Evolutionary conservation across 345 rosid species (phyloP).

Genomic region (Diplotaxis tenuifolia): DNA sequence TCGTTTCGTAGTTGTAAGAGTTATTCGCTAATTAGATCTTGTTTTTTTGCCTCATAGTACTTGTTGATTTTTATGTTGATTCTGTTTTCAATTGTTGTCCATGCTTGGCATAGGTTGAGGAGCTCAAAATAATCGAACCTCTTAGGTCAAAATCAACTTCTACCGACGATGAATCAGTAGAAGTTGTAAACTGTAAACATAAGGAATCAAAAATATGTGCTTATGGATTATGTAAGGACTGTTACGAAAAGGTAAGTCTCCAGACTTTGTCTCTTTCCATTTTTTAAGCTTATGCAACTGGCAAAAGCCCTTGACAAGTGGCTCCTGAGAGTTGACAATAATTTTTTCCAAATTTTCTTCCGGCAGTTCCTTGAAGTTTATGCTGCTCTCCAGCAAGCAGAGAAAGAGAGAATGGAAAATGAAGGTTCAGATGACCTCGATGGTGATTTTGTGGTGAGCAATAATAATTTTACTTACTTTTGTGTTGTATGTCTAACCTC

Average conservation of each 20-base stretch:
- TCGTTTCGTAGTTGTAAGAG: not conserved
- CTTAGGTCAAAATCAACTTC: too few species aligned
- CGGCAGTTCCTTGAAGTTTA: slow-evolving; percentile 56
- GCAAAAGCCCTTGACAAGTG: too few species aligned
- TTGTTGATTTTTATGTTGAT: not conserved
- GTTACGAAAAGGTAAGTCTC: slow-evolving; percentile 53
- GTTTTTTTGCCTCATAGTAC: not conserved
- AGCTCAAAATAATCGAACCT: slow-evolving; percentile 49
- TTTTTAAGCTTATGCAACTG: too few species aligned
- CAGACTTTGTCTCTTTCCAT: not conserved
- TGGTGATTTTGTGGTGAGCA: slow-evolving; percentile 64
- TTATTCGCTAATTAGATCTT: not conserved
- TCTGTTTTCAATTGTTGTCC: not conserved
- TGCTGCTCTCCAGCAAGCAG: slow-evolving; percentile 88
- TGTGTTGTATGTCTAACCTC: slow-evolving; percentile 6
- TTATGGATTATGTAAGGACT: too few species aligned
- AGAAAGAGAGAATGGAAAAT: slow-evolving; percentile 64
- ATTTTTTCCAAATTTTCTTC: not conserved
- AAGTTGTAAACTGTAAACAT: too few species aligned
- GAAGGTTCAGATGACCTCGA: slow-evolving; percentile 61
- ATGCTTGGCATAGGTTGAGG: slow-evolving; percentile 54
- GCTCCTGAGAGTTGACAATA: slow-evolving; percentile 4
- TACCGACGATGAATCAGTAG: too few species aligned
- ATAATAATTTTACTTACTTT: not conserved
- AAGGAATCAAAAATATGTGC: too few species aligned